A percentile compares a stretch with the other conserved stretches of the same genome.
These are phyloP conservation scores for Wickerhamomyces silvicola DNA, from an alignment of 805 yeast species.

Conservation along the genomic window DNA sequence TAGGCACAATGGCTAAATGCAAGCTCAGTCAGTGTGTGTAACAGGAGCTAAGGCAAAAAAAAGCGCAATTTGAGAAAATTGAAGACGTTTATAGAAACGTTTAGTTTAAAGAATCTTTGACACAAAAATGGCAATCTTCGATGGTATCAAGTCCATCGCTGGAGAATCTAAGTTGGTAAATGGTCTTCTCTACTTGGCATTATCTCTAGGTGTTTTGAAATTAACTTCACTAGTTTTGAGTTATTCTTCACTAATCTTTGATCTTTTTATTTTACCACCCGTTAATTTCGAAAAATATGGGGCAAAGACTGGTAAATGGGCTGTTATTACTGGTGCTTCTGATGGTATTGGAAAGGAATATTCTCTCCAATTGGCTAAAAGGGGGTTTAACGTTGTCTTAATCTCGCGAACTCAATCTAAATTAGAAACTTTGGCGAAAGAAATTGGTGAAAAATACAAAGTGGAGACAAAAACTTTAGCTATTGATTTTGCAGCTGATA, in stretches of 20 bases:
- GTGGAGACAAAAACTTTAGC: constrained; percentile 65
- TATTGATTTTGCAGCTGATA: constrained; percentile 70
- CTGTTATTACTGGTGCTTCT: constrained; percentile 95
- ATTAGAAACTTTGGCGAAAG: constrained; percentile 57
- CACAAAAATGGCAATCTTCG: constrained; percentile 11
- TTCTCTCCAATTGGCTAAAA: constrained; percentile 75
- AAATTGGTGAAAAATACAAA: constrained; percentile 50
- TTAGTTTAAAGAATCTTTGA: neutral
- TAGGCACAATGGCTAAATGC: too few relatives aligned
- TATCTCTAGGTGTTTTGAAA: constrained; percentile 60
- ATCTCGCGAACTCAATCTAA: constrained; percentile 81
- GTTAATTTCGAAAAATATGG: constrained; percentile 63
- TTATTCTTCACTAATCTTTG: constrained; percentile 46
- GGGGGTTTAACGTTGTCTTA: constrained; percentile 77
- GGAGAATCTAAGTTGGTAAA: constrained; percentile 10
- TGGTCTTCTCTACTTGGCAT: constrained; percentile 30
- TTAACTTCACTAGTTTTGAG: constrained; percentile 45
- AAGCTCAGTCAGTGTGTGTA: too few relatives aligned
- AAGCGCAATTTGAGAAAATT: neutral
- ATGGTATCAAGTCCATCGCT: constrained; percentile 7
- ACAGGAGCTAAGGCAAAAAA: neutral
- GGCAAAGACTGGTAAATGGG: constrained; percentile 71
- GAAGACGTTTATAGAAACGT: too few relatives aligned
- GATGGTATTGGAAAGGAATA: constrained; percentile 97
- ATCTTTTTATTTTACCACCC: constrained; percentile 58